phyloP scores from a whole-genome alignment of 2,329 filamentous ascomycete species.

The Claviceps humidiphila region DNA sequence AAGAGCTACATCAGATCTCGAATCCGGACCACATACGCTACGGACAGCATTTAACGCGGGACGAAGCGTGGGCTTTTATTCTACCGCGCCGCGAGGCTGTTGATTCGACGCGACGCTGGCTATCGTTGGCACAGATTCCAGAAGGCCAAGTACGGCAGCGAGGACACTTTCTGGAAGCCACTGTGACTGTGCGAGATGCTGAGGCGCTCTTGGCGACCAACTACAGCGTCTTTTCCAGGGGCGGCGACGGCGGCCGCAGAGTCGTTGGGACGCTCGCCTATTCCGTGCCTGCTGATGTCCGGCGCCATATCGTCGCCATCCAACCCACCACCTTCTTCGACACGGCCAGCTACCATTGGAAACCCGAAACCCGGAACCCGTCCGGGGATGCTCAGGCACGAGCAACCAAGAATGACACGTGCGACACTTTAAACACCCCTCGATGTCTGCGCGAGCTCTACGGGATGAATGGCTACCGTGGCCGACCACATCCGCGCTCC shows the following conservation, averaged over 20 bases:
- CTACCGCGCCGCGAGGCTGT: slow-evolving; percentile 26
- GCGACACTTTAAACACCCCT: slow-evolving; percentile 28
- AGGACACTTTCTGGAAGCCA: slow-evolving; percentile 28
- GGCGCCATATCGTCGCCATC: slow-evolving; percentile 27
- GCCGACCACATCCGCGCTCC: slow-evolving; percentile 45
- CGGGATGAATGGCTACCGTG: slow-evolving; percentile 31
- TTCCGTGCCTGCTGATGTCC: slow-evolving; percentile 22
- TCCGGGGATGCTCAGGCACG: background rate
- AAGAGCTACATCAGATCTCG: slow-evolving; percentile 33
- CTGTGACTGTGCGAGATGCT: slow-evolving; percentile 25
- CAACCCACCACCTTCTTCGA: slow-evolving; percentile 31
- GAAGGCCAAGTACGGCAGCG: slow-evolving; percentile 22
- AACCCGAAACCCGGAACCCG: background rate
- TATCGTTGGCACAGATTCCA: slow-evolving; percentile 24
- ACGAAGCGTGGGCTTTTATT: slow-evolving; percentile 36
- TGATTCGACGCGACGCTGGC: slow-evolving; percentile 30
- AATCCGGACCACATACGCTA: slow-evolving; percentile 33
- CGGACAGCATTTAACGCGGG: slow-evolving; percentile 33
- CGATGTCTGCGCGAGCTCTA: slow-evolving; percentile 32
- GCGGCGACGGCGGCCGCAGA: slow-evolving; percentile 24
- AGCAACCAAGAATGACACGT: slow-evolving; percentile 12
- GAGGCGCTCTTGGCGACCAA: slow-evolving; percentile 33
- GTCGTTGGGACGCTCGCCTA: slow-evolving; percentile 27
- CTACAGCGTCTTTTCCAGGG: slow-evolving; percentile 24
- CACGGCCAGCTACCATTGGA: background rate